Evolutionary conservation across 1,284 basidiomycete genomes (phyloP), one percentile per base, ranked within the genome.

Genomic region (Dichomitus squalens): DNA sequence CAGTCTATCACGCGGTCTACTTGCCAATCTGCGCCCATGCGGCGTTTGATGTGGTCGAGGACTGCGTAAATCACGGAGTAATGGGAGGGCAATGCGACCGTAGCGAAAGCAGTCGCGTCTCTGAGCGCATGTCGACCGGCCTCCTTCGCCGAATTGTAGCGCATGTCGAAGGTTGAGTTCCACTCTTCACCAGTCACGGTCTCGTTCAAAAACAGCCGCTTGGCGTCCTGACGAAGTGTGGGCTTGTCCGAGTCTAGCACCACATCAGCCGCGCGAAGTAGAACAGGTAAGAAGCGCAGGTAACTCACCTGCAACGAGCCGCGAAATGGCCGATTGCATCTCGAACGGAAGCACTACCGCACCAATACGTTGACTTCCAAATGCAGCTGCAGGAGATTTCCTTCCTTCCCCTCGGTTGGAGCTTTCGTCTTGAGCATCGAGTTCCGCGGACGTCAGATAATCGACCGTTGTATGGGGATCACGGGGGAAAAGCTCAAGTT

Each of bases 311-410:
- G 81, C 75, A 59, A 91, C 86, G 53, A 90, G 73, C 18, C 71
- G 65, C 44, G 78, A 77, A 56, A 90, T 83, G 14, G 83, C 72
- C n/a, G 76, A 72, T 59, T 84, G 82, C 55, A 96, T 77, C 70
- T 92, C 85, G 9, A 79, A 70, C 1, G 93, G 88, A 9, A 96
- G 68, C 8, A 87, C 75, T 11, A 93, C 82, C 53, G 85, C 75
- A 7, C 91, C 90, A 50, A 93, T 79, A 29, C 79, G 73, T 60
- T 86, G 81, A 63, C 88, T 89, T 16, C 93, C 93, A 71, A 92
- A 89, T 12, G 79, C 73, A 20, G 92, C 90, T 27, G 93, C 92
- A 49, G 93, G 91, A 21, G 91, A 93, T 67, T 90, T 89, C 55
- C 90, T 75, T 43, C 81, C 76, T 51, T 79, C 76, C 52, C 74